Evolutionary conservation across 495 filamentous ascomycete species (phyloP).

Genomic region (Daldinia vernicosa): DNA sequence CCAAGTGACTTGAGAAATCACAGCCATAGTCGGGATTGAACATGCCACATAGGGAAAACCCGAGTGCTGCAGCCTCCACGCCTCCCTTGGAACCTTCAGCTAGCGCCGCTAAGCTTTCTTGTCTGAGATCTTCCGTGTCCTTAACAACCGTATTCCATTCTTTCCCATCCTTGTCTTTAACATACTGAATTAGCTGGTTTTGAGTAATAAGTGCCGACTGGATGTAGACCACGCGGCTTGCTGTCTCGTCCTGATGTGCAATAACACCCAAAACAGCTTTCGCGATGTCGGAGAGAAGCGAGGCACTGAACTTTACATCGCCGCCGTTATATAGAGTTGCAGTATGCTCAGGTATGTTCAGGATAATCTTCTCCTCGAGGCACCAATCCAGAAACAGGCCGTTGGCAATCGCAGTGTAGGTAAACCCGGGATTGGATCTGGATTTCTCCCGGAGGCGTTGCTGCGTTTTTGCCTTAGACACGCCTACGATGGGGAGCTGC

Average conservation of each 20-base stretch:
- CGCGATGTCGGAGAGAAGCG: not conserved
- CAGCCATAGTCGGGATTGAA: not conserved
- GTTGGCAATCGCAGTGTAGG: not conserved
- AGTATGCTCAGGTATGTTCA: not conserved
- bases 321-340: constrained; percentile 2
- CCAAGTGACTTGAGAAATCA: not conserved
- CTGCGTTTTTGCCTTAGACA: not conserved
- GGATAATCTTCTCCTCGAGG: not conserved
- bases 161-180: not conserved
- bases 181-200: not conserved
- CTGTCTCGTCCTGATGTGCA: not conserved
- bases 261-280: constrained; percentile 4
- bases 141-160: not conserved
- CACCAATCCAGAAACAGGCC: constrained; percentile 1
- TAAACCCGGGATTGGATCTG: not conserved
- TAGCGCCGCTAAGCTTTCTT: not conserved
- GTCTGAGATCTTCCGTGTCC: not conserved
- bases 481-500: not conserved
- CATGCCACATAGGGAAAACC: not conserved
- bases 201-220: not conserved
- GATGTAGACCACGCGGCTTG: not conserved
- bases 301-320: not conserved
- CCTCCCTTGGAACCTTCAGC: not conserved
- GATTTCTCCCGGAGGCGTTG: not conserved
- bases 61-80: not conserved